These are phyloP conservation scores for Canariomyces notabilis DNA, from an alignment of 2,329 filamentous ascomycete genomes.

Conservation along the genomic window DNA sequence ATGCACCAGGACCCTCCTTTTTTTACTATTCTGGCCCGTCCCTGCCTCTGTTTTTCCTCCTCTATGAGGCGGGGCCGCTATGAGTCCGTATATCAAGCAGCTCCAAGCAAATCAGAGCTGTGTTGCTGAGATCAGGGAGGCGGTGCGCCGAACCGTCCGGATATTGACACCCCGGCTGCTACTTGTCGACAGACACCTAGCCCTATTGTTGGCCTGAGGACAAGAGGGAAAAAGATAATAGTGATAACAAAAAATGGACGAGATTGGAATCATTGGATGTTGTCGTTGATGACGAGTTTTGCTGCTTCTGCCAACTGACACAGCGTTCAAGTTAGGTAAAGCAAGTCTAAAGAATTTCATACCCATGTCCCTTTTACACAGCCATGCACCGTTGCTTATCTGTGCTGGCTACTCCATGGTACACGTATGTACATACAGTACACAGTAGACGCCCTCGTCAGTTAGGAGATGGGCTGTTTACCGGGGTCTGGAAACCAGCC, in stretches of 20 bases:
- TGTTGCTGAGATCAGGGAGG: background rate
- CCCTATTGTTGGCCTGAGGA: slow-evolving; percentile 4
- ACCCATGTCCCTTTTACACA: slow-evolving; percentile 14
- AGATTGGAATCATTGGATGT: background rate
- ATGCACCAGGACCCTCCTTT: slow-evolving; percentile 23
- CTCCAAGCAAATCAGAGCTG: slow-evolving; percentile 8
- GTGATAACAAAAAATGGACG: background rate
- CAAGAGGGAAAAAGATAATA: slow-evolving; percentile 4
- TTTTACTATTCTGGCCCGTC: slow-evolving; percentile 19
- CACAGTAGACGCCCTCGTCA: slow-evolving; percentile 7
- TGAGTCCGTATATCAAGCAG: slow-evolving; percentile 9
- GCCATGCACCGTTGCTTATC: slow-evolving; percentile 19
- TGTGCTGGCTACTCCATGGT: slow-evolving; percentile 11
- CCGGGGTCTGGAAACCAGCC: slow-evolving; percentile 22
- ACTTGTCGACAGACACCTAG: background rate
- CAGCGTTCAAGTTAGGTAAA: slow-evolving; percentile 12
- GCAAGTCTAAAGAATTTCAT: slow-evolving; percentile 10
- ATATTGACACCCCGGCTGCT: background rate
- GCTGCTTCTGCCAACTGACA: slow-evolving; percentile 10
- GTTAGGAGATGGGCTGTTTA: slow-evolving; percentile 18
- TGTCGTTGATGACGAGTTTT: slow-evolving; percentile 6
- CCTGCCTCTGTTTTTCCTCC: slow-evolving; percentile 12
- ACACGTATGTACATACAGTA: too few species aligned
- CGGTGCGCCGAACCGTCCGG: slow-evolving; percentile 2
- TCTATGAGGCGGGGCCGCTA: slow-evolving; percentile 1